phyloP scores from a whole-genome alignment of 2,329 filamentous ascomycete species.

The Cladosporium phlei region DNA sequence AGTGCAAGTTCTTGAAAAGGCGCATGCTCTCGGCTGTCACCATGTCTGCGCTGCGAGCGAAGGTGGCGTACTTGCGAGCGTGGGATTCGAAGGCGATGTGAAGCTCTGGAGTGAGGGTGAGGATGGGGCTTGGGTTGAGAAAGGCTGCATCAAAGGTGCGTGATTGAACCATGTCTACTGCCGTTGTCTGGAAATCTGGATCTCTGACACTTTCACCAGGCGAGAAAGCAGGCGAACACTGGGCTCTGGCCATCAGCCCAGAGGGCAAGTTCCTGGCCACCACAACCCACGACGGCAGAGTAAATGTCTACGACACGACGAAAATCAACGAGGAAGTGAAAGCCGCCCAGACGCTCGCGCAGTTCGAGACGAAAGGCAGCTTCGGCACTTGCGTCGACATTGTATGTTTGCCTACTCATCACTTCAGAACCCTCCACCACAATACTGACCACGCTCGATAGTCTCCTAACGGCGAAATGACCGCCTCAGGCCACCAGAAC shows the following conservation, averaged over 20 bases:
- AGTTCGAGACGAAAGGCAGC: slow-evolving; percentile 88
- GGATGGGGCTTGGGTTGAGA: slow-evolving; percentile 51
- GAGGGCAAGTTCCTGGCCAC: slow-evolving; percentile 81
- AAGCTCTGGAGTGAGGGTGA: slow-evolving; percentile 68
- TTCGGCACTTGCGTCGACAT: slow-evolving; percentile 88
- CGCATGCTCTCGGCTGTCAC: slow-evolving; percentile 86
- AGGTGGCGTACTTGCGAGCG: slow-evolving; percentile 70
- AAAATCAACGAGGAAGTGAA: slow-evolving; percentile 37
- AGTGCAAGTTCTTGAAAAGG: slow-evolving; percentile 70
- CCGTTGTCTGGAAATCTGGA: neutral
- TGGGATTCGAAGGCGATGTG: slow-evolving; percentile 83
- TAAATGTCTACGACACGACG: slow-evolving; percentile 76
- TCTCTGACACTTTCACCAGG: slow-evolving; percentile 16
- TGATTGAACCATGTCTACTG: slow-evolving; percentile 9
- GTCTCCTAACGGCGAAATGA: slow-evolving; percentile 71
- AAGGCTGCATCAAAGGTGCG: slow-evolving; percentile 42
- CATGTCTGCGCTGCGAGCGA: slow-evolving; percentile 70
- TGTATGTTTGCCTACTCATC: no score
- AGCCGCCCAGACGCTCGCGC: slow-evolving; percentile 56
- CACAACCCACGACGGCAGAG: slow-evolving; percentile 79
- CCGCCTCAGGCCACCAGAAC: slow-evolving; percentile 88
- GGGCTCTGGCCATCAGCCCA: slow-evolving; percentile 81
- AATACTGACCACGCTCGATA: neutral
- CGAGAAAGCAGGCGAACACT: slow-evolving; percentile 66
- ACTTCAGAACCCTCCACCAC: neutral